Percentiles rank a stretch among this genome's conserved stretches.
Evolutionary conservation across 2,329 filamentous ascomycete species (phyloP).

Genomic region (Onygenales sp.): DNA sequence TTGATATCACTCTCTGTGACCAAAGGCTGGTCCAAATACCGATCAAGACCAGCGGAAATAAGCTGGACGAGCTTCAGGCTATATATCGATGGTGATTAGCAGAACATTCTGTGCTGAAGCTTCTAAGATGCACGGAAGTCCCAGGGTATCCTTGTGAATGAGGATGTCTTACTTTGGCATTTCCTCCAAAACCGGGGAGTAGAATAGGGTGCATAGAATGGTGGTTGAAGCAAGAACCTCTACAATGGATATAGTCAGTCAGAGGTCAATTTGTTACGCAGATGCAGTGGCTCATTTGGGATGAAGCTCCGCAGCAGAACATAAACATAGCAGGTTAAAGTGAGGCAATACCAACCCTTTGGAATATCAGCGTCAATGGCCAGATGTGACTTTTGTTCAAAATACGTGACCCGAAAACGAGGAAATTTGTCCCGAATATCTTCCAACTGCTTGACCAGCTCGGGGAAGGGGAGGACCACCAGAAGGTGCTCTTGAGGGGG

Average conservation of each 20-base stretch:
- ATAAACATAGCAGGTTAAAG: background rate
- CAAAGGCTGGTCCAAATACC: constrained; percentile 43
- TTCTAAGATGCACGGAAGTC: background rate
- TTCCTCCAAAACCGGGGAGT: constrained; percentile 25
- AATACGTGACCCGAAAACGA: constrained; percentile 36
- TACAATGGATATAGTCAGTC: constrained; percentile 5
- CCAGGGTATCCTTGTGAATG: background rate
- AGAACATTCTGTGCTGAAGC: too few relatives aligned
- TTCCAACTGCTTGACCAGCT: constrained; percentile 29
- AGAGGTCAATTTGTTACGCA: background rate
- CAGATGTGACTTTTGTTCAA: constrained; percentile 17
- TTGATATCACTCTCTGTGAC: constrained; percentile 44
- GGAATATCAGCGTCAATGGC: constrained; percentile 4
- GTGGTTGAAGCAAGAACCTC: constrained; percentile 34
- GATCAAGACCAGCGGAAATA: constrained; percentile 49
- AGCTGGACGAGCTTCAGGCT: constrained; percentile 46
- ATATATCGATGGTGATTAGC: constrained; percentile 1
- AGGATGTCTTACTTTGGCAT: constrained; percentile 17
- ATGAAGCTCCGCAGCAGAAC: background rate
- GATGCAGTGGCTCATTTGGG: background rate
- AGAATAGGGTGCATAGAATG: constrained; percentile 40
- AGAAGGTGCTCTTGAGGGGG: constrained; percentile 30
- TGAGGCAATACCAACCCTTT: constrained; percentile 4
- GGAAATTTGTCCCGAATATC: constrained; percentile 35
- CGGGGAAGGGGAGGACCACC: constrained; percentile 32